Evolutionary conservation across 1,284 basidiomycete species (phyloP).

Genomic region (Hypsizygus ulmarius): DNA sequence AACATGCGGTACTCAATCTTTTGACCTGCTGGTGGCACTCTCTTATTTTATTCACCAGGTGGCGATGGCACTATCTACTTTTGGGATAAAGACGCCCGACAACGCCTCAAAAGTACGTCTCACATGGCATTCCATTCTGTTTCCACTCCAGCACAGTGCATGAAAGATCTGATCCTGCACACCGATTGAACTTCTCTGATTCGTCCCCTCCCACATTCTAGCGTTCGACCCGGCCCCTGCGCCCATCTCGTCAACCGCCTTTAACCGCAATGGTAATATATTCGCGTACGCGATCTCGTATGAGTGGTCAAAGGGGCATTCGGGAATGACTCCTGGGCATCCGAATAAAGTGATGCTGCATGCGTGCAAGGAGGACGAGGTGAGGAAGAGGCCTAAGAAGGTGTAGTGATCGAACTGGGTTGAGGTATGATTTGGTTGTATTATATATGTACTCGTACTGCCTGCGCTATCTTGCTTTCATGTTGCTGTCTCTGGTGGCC

Average conservation of each 20-base stretch:
- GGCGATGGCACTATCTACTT: conserved; percentile 81
- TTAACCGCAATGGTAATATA: conserved; percentile 83
- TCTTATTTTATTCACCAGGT: conserved; percentile 36
- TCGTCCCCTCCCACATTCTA: conserved; percentile 25
- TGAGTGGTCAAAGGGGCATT: conserved; percentile 89
- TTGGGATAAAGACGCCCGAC: conserved; percentile 92
- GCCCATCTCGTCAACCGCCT: conserved; percentile 71
- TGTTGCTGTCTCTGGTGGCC: too few species aligned
- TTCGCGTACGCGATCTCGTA: conserved; percentile 89
- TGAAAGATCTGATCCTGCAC: background rate
- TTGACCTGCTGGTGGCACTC: conserved; percentile 15
- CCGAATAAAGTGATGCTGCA: conserved; percentile 90
- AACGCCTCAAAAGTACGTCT: conserved; percentile 80
- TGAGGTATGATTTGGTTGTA: too few species aligned
- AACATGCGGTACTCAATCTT: conserved; percentile 72
- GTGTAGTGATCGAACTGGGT: too few species aligned
- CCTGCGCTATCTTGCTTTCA: too few species aligned
- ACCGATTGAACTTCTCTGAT: background rate
- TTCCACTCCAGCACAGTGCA: background rate
- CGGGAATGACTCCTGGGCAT: conserved; percentile 77
- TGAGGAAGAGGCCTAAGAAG: conserved; percentile 68
- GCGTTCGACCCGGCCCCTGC: conserved; percentile 72
- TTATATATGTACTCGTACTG: too few species aligned
- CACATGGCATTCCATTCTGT: background rate
- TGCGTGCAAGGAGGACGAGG: conserved; percentile 87